Percentiles rank a stretch among this genome's conserved stretches.
Conservation (phyloP, 148 eudicot genomes). For the Vaccinium vitisidaea region DNA sequence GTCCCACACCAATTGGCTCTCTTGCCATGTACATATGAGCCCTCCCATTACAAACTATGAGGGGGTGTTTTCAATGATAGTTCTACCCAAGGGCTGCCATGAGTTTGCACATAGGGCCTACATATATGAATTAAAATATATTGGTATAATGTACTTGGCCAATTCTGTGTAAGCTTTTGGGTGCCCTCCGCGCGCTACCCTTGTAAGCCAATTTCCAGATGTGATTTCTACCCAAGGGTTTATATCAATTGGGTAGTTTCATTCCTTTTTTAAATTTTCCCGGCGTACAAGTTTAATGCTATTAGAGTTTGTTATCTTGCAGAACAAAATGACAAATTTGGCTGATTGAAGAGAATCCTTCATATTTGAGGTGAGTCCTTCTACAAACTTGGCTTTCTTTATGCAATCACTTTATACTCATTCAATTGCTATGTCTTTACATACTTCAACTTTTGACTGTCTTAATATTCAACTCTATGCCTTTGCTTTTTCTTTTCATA, state of each 20-base stretch:
- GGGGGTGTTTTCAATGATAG: not conserved
- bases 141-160: not conserved
- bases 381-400: constrained; percentile 50
- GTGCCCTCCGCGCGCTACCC: not conserved
- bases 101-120: not conserved
- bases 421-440: constrained; percentile 47
- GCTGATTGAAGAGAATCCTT: constrained; percentile 66
- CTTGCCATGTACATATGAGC: not conserved
- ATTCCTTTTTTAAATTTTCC: not conserved
- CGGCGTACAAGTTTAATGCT: not conserved
- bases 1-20: not conserved
- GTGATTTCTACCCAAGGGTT: not conserved
- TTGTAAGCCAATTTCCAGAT: not conserved
- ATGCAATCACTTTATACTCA: constrained; percentile 74
- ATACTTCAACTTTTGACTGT: not conserved
- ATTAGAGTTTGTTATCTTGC: constrained; percentile 15
- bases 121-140: not conserved
- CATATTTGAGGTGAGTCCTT: constrained; percentile 72
- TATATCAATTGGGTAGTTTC: not conserved
- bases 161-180: not conserved
- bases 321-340: constrained; percentile 46
- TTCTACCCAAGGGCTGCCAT: not conserved
- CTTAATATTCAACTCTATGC: not conserved
- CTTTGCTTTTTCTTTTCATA: not conserved
- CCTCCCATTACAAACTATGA: not conserved